These are phyloP conservation scores for Fusarium succisae DNA, from an alignment of 2,329 filamentous ascomycete genomes.

Conservation along the genomic window DNA sequence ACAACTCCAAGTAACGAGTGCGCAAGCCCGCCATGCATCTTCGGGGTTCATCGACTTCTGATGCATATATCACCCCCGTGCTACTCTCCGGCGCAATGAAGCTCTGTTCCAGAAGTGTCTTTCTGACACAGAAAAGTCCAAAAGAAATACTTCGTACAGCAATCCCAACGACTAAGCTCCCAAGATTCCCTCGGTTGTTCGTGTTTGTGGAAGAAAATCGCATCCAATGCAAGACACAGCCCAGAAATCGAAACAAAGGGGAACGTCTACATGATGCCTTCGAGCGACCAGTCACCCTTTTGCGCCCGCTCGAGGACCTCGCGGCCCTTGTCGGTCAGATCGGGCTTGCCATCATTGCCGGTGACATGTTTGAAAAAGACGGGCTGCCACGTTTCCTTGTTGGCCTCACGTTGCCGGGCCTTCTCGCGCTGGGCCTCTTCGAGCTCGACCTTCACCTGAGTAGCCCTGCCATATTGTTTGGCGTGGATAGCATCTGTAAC, in stretches of 20 bases:
- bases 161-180: constrained; percentile 25
- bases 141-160: constrained; percentile 32
- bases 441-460: constrained; percentile 86
- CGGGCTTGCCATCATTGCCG: constrained; percentile 65
- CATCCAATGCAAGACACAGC: neutral
- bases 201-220: neutral
- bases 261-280: constrained; percentile 49
- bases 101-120: constrained; percentile 43
- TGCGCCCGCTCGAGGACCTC: constrained; percentile 62
- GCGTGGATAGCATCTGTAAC: constrained; percentile 87
- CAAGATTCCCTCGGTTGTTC: neutral
- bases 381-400: constrained; percentile 79
- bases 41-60: constrained; percentile 1
- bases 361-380: constrained; percentile 79
- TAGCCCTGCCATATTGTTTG: constrained; percentile 87
- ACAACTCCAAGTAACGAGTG: constrained; percentile 44
- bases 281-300: constrained; percentile 61
- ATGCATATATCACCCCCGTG: constrained; percentile 3
- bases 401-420: constrained; percentile 79
- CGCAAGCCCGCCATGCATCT: constrained; percentile 42
- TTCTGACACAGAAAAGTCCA: constrained; percentile 33
- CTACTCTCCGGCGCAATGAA: constrained; percentile 33
- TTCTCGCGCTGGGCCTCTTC: constrained; percentile 90
- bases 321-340: constrained; percentile 63
- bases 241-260: neutral